Base-by-base conservation (phyloP, 139 green algal species). In the Chlorella sorokiniana region DNA sequence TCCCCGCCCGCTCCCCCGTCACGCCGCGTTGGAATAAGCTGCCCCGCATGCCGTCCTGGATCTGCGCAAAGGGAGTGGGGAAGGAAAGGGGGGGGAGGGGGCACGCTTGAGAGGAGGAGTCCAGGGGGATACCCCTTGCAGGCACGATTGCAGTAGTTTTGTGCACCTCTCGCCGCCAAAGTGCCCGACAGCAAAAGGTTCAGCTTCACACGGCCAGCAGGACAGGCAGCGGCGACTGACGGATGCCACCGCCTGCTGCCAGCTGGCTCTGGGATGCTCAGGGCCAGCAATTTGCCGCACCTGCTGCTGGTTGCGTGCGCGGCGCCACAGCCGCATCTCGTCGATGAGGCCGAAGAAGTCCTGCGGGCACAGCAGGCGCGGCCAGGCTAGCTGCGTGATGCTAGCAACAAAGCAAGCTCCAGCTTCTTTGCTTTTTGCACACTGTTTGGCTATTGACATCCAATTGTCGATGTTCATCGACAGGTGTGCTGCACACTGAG, bases 301-400 rank as follows among this genome's bases (percentile, higher is more conserved):
- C 80, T 97, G 63, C 27, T 92, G 76, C n/a, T 86, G 79, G 25
- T 81, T 93, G 69, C 94, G 89, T 48, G 89, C 92, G 54, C 88
- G 86, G 4, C 78, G 81, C 94, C 94, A 98, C 48, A 98, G 68
- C 31, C 94, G 85, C 83, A 98, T 91, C 86, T 96, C 90, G 78
- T 96, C 93, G 37, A 97, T 93, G 29, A 92, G 61, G 7, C 92
- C 92, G 72, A 89, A 91, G 74, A 95, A 95, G 84, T 95, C 92
- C 83, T 95, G 77, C 89, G 16, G 69, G 71, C 54, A 41, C 4
- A 51, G 63, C 35, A 44, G 35, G 9, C 11, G n/a, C 33, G 23
- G 14, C 33, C n/a, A 45, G 14, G n/a, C 37, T 18, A 10, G 33
- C 16, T 59, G 16, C 16, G 48, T 59, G 48, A 59, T 59, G 48